Conservation (phyloP, 345 rosid genomes). For the Melastoma malabathricum region DNA sequence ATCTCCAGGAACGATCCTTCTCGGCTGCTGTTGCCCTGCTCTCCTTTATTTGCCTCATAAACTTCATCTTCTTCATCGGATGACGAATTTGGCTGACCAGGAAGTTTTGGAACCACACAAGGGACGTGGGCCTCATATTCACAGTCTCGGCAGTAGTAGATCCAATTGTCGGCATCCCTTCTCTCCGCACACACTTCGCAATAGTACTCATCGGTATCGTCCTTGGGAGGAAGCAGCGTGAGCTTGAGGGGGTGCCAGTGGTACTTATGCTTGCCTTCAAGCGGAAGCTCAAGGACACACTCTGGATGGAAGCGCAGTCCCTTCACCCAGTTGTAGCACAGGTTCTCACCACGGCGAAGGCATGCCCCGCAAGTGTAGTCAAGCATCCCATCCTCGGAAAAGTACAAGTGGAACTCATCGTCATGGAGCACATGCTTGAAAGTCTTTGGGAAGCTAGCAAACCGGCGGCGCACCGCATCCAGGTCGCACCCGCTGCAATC, state of each 20-base stretch:
- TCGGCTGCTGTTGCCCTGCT: too few species aligned
- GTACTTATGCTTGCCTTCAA: neutral
- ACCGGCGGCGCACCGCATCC: neutral
- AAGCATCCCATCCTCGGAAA: too few species aligned
- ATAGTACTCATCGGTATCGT: neutral
- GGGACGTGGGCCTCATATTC: neutral
- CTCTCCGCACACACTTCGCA: neutral
- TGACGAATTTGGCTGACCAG: neutral
- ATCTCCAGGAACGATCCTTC: too few species aligned
- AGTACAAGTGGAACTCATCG: neutral
- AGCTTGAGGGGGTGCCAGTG: constrained; percentile 4
- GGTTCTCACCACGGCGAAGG: neutral
- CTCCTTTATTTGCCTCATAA: too few species aligned
- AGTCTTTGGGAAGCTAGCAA: neutral
- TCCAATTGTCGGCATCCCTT: neutral
- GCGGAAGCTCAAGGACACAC: constrained; percentile 1
- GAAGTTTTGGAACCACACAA: neutral
- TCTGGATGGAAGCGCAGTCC: neutral
- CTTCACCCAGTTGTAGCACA: neutral
- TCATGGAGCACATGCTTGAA: neutral
- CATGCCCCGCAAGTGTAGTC: neutral
- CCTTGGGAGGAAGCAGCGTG: neutral
- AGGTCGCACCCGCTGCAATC: neutral
- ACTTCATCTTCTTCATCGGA: too few species aligned
- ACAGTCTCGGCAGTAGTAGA: neutral